A percentile compares a stretch with the other conserved stretches of the same genome.
phyloP scores from a whole-genome alignment of 768 basidiomycete genomes.

The Trametes punicea region DNA sequence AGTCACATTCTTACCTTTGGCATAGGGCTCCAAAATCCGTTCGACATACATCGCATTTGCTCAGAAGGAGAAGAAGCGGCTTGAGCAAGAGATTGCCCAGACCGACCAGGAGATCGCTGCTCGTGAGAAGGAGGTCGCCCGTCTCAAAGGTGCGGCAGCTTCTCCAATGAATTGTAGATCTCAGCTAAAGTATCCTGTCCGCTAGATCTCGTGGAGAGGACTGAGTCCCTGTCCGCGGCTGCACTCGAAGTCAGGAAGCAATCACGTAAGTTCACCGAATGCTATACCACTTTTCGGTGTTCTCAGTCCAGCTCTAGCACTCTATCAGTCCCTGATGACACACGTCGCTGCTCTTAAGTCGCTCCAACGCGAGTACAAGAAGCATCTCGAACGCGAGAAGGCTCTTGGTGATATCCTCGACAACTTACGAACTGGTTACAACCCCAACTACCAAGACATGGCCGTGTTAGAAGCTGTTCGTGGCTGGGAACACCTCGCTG shows the following conservation, averaged over 20 bases:
- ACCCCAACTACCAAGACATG: constrained; percentile 99
- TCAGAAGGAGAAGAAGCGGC: constrained; percentile 80
- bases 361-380: constrained; percentile 67
- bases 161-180: too few relatives aligned
- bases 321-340: constrained; percentile 69
- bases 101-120: constrained; percentile 55
- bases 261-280: constrained; percentile 60
- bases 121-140: constrained; percentile 69
- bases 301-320: constrained; percentile 46
- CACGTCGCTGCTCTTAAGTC: constrained; percentile 77
- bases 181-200: neutral
- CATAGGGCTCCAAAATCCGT: constrained; percentile 87
- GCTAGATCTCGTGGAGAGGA: constrained; percentile 71
- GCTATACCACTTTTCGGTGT: neutral
- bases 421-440: constrained; percentile 80
- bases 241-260: constrained; percentile 81
- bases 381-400: constrained; percentile 71
- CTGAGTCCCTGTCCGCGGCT: constrained; percentile 75
- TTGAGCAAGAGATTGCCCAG: constrained; percentile 61
- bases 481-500: constrained; percentile 81
- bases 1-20: neutral
- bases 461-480: constrained; percentile 95
- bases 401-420: constrained; percentile 81
- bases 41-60: constrained; percentile 85
- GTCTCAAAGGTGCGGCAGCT: constrained; percentile 63